A percentile compares a stretch with the other conserved stretches of the same genome.
Evolutionary conservation across 768 basidiomycete species (phyloP).

Genomic region (Boletus subcaerulescens): DNA sequence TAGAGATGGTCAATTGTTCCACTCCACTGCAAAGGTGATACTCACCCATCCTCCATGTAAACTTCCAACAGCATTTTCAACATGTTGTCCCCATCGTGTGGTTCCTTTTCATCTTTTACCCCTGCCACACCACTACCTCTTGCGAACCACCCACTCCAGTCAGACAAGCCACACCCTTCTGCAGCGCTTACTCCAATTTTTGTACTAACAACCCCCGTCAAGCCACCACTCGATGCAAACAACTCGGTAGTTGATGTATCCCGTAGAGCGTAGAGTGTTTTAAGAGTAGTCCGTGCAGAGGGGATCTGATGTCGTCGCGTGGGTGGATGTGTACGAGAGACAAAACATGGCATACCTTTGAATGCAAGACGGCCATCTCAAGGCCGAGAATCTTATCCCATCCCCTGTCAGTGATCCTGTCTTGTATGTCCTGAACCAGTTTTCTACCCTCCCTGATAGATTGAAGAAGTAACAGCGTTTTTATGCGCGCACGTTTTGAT

Average conservation of each 20-base stretch:
- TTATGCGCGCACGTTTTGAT: constrained; percentile 70
- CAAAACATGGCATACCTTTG: constrained; percentile 50
- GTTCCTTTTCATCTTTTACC: constrained; percentile 40
- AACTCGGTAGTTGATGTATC: constrained; percentile 80
- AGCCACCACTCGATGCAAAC: constrained; percentile 81
- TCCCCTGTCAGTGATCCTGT: constrained; percentile 12
- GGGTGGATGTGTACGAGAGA: neutral
- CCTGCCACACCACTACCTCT: constrained; percentile 50
- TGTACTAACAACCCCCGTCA: constrained; percentile 57
- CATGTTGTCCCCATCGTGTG: constrained; percentile 46
- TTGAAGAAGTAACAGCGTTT: constrained; percentile 76
- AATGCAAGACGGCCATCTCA: constrained; percentile 77
- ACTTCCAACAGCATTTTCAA: constrained; percentile 74
- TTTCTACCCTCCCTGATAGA: constrained; percentile 18
- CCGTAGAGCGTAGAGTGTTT: constrained; percentile 60
- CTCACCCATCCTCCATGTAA: constrained; percentile 77
- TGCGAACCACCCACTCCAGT: constrained; percentile 32
- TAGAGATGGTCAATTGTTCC: neutral
- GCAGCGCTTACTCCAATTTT: constrained; percentile 48
- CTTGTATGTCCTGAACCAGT: constrained; percentile 18
- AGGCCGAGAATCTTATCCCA: constrained; percentile 55
- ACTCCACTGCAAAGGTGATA: constrained; percentile 6
- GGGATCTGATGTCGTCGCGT: constrained; percentile 3
- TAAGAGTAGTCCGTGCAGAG: constrained; percentile 46
- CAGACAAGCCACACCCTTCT: constrained; percentile 49